Evolutionary conservation across 352 stramenopile genomes (phyloP).

Genomic region (Pythium aristosporum): DNA sequence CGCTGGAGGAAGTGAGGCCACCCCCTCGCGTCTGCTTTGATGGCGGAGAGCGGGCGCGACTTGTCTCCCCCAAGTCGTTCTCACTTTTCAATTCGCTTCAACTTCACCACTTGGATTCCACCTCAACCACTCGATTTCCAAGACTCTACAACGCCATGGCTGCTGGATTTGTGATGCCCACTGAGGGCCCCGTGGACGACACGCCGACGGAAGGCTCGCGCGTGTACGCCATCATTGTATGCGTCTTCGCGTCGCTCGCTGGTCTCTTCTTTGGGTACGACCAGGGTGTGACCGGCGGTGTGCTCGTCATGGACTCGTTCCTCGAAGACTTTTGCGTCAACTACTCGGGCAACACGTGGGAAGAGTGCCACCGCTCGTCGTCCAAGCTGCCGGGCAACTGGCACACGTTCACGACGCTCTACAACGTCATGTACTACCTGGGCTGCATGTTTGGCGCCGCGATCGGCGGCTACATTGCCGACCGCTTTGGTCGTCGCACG

Average conservation of each 20-base stretch:
- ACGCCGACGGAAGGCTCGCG: slow-evolving; percentile 26
- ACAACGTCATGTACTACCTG: slow-evolving; percentile 28
- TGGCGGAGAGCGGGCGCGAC: neutral
- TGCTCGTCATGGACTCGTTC: slow-evolving; percentile 30
- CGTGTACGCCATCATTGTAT: slow-evolving; percentile 27
- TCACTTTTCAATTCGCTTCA: slow-evolving; percentile 12
- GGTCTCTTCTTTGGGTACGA: slow-evolving; percentile 33
- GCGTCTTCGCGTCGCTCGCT: slow-evolving; percentile 26
- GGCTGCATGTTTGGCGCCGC: slow-evolving; percentile 25
- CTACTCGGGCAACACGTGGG: slow-evolving; percentile 19
- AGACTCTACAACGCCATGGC: slow-evolving; percentile 6
- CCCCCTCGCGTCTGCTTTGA: neutral
- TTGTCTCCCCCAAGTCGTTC: neutral
- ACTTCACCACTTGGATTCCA: neutral
- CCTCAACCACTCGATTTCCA: neutral
- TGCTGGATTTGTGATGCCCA: slow-evolving; percentile 11
- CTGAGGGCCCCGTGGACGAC: slow-evolving; percentile 11
- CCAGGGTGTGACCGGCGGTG: slow-evolving; percentile 27
- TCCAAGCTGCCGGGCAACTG: slow-evolving; percentile 25
- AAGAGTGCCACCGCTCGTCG: slow-evolving; percentile 17
- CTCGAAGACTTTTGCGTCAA: slow-evolving; percentile 27
- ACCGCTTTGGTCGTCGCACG: slow-evolving; percentile 22
- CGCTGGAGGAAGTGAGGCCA: too few relatives aligned
- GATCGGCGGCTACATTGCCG: slow-evolving; percentile 24
- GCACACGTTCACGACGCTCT: slow-evolving; percentile 26